phyloP scores from a whole-genome alignment of 441 rosid genomes.

The Pelargonium citronellum region DNA sequence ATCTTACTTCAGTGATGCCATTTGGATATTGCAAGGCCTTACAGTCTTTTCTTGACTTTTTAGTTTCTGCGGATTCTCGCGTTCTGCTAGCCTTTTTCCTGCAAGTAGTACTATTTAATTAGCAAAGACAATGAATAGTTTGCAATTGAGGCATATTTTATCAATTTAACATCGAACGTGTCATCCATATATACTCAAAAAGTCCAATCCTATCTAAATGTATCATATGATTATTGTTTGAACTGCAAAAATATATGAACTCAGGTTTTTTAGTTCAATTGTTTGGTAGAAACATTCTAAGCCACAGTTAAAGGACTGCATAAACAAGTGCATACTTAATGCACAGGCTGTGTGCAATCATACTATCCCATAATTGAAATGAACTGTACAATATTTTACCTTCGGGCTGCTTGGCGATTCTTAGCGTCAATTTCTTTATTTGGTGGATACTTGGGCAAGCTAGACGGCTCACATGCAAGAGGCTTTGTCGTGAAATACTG shows the following conservation, averaged over 20 bases:
- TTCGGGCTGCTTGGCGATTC: slow-evolving; percentile 56
- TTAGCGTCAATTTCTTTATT: slow-evolving; percentile 91
- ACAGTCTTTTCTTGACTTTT: slow-evolving; percentile 39
- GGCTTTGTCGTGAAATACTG: slow-evolving; percentile 75
- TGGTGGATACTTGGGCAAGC: slow-evolving; percentile 81
- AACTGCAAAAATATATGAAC: too few relatives aligned
- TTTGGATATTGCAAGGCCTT: slow-evolving; percentile 37
- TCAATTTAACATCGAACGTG: too few relatives aligned
- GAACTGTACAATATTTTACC: slow-evolving; percentile 31
- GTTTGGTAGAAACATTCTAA: too few relatives aligned
- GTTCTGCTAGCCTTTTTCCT: slow-evolving; percentile 56
- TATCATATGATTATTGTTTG: too few relatives aligned
- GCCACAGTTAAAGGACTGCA: too few relatives aligned
- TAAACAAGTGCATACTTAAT: too few relatives aligned
- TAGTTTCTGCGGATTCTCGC: slow-evolving; percentile 42
- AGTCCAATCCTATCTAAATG: too few relatives aligned
- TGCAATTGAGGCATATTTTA: too few relatives aligned
- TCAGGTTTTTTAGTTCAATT: too few relatives aligned
- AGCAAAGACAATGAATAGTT: not conserved
- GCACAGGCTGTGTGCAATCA: too few relatives aligned
- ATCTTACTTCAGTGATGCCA: slow-evolving; percentile 32
- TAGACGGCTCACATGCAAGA: slow-evolving; percentile 77
- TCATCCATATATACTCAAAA: too few relatives aligned
- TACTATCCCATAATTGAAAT: too few relatives aligned
- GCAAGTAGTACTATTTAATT: slow-evolving; percentile 20